Evolutionary conservation across 139 green algal species (phyloP).

Genomic region (Chlorella sp.): DNA sequence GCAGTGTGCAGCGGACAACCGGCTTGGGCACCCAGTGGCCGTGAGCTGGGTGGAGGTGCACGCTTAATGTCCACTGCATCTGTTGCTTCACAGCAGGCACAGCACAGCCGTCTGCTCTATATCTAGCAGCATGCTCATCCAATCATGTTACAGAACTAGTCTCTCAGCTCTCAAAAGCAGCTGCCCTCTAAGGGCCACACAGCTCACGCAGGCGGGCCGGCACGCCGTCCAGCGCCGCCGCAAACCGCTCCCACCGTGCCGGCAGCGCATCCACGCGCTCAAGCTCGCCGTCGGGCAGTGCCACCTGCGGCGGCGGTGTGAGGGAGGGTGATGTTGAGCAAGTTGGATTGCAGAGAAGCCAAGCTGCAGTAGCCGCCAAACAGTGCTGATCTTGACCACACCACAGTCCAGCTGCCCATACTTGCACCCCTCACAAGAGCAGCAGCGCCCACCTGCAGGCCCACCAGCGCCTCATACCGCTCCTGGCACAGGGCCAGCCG

Average conservation of each 20-base stretch:
- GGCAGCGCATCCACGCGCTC: conserved; percentile 1
- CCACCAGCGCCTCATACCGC: conserved; percentile 20
- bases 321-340: neutral
- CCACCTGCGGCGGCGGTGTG: neutral
- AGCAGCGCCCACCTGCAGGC: conserved; percentile 14
- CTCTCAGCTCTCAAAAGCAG: too few species aligned
- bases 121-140: too few species aligned
- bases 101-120: too few species aligned
- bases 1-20: too few species aligned
- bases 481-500: conserved; percentile 6
- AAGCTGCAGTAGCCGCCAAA: neutral
- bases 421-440: neutral
- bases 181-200: too few species aligned
- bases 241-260: neutral
- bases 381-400: neutral
- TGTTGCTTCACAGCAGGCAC: too few species aligned
- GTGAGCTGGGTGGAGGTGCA: too few species aligned
- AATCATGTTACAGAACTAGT: too few species aligned
- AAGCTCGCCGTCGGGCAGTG: conserved; percentile 1
- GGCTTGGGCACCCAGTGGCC: too few species aligned
- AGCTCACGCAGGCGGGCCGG: conserved; percentile 6
- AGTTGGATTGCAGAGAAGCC: neutral
- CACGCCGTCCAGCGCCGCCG: conserved; percentile 1
- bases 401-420: neutral
- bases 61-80: too few species aligned